Percentiles rank a stretch among this genome's conserved stretches.
These are phyloP conservation scores for Leccinum boreale DNA, from an alignment of 768 basidiomycete species.

Conservation along the genomic window DNA sequence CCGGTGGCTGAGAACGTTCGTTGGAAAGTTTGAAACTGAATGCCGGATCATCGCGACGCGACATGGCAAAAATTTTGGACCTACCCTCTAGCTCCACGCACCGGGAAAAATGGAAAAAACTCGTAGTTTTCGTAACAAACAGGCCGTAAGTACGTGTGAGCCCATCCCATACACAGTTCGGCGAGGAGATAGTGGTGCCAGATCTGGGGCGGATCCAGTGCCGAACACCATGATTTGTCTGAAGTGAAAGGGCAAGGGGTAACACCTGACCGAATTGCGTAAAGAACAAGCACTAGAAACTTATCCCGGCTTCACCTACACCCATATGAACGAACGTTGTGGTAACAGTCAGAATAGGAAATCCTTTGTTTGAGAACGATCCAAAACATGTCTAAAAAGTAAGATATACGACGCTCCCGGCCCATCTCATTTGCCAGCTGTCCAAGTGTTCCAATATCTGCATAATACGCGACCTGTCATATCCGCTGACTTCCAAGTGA, in stretches of 20 bases:
- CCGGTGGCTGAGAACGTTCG: slow-evolving; percentile 22
- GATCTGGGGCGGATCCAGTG: not conserved
- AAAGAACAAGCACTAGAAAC: not conserved
- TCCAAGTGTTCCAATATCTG: not conserved
- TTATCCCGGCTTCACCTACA: not conserved
- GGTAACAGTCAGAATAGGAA: not conserved
- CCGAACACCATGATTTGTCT: not conserved
- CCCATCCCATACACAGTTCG: not conserved
- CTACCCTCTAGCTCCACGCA: slow-evolving; percentile 1
- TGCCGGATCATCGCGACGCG: slow-evolving; percentile 1
- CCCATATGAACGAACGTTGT: not conserved
- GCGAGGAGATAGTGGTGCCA: not conserved
- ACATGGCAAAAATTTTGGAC: not conserved
- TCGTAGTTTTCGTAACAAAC: slow-evolving; percentile 12
- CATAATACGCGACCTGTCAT: not conserved
- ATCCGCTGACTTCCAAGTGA: not conserved
- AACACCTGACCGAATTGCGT: not conserved
- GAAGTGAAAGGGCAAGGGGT: not conserved
- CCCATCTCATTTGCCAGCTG: not conserved
- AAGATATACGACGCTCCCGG: not conserved
- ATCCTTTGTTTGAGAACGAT: not conserved
- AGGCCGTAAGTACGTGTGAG: slow-evolving; percentile 1
- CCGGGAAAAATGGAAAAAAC: not conserved
- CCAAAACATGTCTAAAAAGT: not conserved
- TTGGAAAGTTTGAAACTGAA: not conserved